These are phyloP conservation scores for Pichia pseudocactophila DNA, from an alignment of 805 yeast species.

Conservation along the genomic window DNA sequence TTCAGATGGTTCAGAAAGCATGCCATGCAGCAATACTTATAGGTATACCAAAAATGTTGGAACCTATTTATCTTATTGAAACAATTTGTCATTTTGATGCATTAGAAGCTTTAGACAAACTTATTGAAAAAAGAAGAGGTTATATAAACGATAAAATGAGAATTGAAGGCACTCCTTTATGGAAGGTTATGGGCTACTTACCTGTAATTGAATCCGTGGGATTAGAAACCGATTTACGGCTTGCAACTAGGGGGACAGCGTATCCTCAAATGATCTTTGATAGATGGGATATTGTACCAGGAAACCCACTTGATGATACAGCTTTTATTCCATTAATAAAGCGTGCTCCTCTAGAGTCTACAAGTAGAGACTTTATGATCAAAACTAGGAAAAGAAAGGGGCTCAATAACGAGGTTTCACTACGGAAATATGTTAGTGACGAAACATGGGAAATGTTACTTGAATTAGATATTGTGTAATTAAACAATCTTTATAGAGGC, in stretches of 20 bases:
- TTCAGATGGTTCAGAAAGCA: conserved; percentile 77
- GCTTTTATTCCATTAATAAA: conserved; percentile 57
- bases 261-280: conserved; percentile 56
- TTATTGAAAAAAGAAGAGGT: conserved; percentile 66
- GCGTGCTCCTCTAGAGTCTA: conserved; percentile 59
- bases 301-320: conserved; percentile 75
- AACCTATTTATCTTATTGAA: conserved; percentile 64
- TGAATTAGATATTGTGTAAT: conserved; percentile 16
- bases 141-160: conserved; percentile 37
- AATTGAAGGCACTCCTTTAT: conserved; percentile 67
- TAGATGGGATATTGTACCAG: conserved; percentile 77
- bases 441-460: conserved; percentile 46
- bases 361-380: conserved; percentile 82
- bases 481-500: too few relatives aligned
- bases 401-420: conserved; percentile 57
- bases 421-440: conserved; percentile 58
- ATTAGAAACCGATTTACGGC: conserved; percentile 74
- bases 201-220: conserved; percentile 93
- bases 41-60: conserved; percentile 71
- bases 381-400: conserved; percentile 90
- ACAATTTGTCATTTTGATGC: conserved; percentile 42
- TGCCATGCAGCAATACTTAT: conserved; percentile 73
- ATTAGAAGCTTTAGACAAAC: conserved; percentile 18
- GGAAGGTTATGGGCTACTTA: conserved; percentile 48
- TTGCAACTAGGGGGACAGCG: conserved; percentile 73